These are phyloP conservation scores for Aspergillus alliaceus DNA, from an alignment of 2,329 filamentous ascomycete species.

Conservation along the genomic window DNA sequence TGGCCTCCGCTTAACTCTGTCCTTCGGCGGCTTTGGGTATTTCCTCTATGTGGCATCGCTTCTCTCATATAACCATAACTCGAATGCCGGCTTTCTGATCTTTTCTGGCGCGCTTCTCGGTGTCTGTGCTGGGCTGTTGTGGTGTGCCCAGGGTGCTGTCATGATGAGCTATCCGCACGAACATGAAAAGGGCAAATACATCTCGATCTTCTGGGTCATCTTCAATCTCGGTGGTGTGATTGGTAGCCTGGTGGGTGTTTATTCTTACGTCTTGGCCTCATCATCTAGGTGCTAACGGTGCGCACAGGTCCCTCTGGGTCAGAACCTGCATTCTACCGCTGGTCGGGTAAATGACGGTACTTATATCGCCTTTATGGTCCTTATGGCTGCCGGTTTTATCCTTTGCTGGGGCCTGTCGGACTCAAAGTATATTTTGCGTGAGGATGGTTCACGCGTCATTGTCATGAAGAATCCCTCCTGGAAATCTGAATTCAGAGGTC, in stretches of 20 bases:
- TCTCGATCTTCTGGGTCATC: constrained; percentile 91
- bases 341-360: constrained; percentile 65
- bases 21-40: constrained; percentile 50
- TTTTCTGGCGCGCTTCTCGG: constrained; percentile 52
- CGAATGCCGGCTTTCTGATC: constrained; percentile 50
- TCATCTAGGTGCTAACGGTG: too few relatives aligned
- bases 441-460: constrained; percentile 77
- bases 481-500: constrained; percentile 73
- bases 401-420: constrained; percentile 71
- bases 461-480: constrained; percentile 89
- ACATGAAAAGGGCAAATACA: constrained; percentile 79
- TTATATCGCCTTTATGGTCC: constrained; percentile 85
- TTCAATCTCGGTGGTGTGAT: constrained; percentile 92
- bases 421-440: constrained; percentile 69
- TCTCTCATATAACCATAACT: constrained; percentile 52
- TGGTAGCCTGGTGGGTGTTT: constrained; percentile 62
- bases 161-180: constrained; percentile 83
- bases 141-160: constrained; percentile 53
- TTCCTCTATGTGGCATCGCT: constrained; percentile 52
- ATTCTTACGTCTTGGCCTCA: neutral
- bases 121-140: constrained; percentile 50
- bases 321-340: constrained; percentile 45
- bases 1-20: constrained; percentile 44
- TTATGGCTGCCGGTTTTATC: constrained; percentile 71
- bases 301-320: constrained; percentile 43